Percentiles rank a stretch among this genome's conserved stretches.
phyloP scores from a whole-genome alignment of 75 land plant species.

The Sequoia sempervirens region DNA sequence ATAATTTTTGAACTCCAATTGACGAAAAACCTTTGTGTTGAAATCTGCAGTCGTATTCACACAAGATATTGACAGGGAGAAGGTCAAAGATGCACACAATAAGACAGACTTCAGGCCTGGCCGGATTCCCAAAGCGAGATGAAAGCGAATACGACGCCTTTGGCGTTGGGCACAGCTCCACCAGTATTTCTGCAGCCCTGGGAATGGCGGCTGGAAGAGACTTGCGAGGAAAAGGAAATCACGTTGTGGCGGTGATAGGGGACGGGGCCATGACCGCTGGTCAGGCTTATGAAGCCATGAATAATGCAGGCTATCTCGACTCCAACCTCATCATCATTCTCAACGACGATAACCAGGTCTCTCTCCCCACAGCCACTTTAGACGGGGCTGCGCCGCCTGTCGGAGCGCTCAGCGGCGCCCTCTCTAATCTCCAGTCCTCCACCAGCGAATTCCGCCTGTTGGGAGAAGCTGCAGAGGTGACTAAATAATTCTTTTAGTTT shows the following conservation, averaged over 20 bases:
- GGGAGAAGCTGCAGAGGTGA: slow-evolving; percentile 80
- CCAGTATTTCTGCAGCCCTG: slow-evolving; percentile 41
- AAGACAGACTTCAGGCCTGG: slow-evolving; percentile 37
- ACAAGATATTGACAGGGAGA: slow-evolving; percentile 46
- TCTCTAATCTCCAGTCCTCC: slow-evolving; percentile 62
- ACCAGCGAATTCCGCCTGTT: slow-evolving; percentile 66
- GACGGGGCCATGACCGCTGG: slow-evolving; percentile 91
- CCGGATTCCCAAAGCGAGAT: slow-evolving; percentile 40
- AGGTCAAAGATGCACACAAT: slow-evolving; percentile 39
- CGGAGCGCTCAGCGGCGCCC: slow-evolving; percentile 53
- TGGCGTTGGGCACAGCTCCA: slow-evolving; percentile 37
- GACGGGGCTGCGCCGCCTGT: slow-evolving; percentile 83
- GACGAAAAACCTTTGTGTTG: too few relatives aligned
- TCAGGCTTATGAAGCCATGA: slow-evolving; percentile 90
- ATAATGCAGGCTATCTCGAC: slow-evolving; percentile 77
- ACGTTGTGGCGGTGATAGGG: slow-evolving; percentile 66
- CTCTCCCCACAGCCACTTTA: slow-evolving; percentile 73
- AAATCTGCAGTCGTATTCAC: slow-evolving; percentile 34
- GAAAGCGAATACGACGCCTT: slow-evolving; percentile 47
- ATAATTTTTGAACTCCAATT: too few relatives aligned
- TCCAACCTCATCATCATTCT: slow-evolving; percentile 67
- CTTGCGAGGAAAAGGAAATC: slow-evolving; percentile 54
- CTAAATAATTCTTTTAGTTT: not conserved
- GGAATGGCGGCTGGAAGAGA: slow-evolving; percentile 92
- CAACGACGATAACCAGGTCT: slow-evolving; percentile 78